These are phyloP conservation scores for Sphagnum magellanicum DNA, from an alignment of 228 moss, liverwort and hornwort genomes.

Conservation along the genomic window DNA sequence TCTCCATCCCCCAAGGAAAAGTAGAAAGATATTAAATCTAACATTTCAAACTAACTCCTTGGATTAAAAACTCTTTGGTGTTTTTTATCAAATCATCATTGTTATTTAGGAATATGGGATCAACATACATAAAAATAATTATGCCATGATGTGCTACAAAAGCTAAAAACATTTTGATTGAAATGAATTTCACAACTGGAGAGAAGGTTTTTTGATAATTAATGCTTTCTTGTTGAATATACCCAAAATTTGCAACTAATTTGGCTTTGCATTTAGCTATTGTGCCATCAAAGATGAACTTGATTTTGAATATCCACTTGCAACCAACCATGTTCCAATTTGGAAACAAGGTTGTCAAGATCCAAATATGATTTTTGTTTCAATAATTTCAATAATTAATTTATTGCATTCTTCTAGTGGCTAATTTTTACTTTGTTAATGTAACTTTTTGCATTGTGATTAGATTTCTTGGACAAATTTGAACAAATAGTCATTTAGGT, in stretches of 20 bases:
- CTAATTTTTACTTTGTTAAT: background rate
- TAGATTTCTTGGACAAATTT: background rate
- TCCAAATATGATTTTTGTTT: slow-evolving; percentile 6
- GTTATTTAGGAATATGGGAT: too few species aligned
- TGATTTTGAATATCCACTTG: slow-evolving; percentile 4
- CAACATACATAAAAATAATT: too few species aligned
- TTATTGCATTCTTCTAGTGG: background rate
- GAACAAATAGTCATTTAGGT: too few species aligned
- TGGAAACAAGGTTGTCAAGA: background rate
- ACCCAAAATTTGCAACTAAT: slow-evolving; percentile 6
- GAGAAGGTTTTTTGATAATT: slow-evolving; percentile 1
- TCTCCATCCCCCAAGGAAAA: too few species aligned
- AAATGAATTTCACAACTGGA: background rate
- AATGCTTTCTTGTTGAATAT: slow-evolving; percentile 1
- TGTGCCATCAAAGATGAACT: slow-evolving; percentile 1
- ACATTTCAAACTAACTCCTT: too few species aligned
- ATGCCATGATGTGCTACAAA: slow-evolving; percentile 5
- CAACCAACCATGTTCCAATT: background rate
- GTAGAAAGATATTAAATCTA: too few species aligned
- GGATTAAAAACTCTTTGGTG: too few species aligned
- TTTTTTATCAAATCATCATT: too few species aligned
- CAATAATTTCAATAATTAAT: background rate
- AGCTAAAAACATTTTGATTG: background rate
- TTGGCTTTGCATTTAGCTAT: background rate
- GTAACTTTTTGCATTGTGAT: background rate